Evolutionary conservation across 768 basidiomycete species (phyloP).

Genomic region (Leccinum olivaceopallidum): DNA sequence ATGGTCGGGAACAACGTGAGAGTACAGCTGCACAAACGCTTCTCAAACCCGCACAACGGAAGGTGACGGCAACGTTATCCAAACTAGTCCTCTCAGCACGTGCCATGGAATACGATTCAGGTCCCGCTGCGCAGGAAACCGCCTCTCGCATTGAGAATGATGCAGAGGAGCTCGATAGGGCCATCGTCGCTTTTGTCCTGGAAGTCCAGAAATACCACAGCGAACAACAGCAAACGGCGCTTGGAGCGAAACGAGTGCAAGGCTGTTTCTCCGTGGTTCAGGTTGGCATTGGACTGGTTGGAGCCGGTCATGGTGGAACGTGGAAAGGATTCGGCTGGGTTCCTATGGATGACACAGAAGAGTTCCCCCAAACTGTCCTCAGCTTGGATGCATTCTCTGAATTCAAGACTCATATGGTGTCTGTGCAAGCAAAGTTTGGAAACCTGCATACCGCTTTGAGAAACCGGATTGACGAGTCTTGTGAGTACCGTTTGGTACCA

Average conservation of each 20-base stretch:
- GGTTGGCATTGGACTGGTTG: slow-evolving; percentile 76
- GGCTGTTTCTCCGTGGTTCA: slow-evolving; percentile 63
- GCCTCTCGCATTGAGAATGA: slow-evolving; percentile 72
- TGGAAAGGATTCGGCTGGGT: slow-evolving; percentile 92
- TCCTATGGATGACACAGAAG: slow-evolving; percentile 49
- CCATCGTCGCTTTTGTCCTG: slow-evolving; percentile 63
- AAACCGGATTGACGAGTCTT: slow-evolving; percentile 19
- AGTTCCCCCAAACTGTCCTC: slow-evolving; percentile 47
- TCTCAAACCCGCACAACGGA: slow-evolving; percentile 78
- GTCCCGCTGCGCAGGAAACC: slow-evolving; percentile 59
- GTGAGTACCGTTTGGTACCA: slow-evolving; percentile 20
- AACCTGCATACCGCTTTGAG: slow-evolving; percentile 29
- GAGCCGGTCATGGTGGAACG: slow-evolving; percentile 69
- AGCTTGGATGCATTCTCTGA: slow-evolving; percentile 55
- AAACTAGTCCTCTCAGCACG: slow-evolving; percentile 90
- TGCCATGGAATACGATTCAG: slow-evolving; percentile 82
- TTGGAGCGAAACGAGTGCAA: slow-evolving; percentile 51
- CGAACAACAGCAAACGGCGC: slow-evolving; percentile 24
- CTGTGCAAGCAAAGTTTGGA: slow-evolving; percentile 52
- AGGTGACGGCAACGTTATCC: slow-evolving; percentile 86
- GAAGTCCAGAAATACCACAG: slow-evolving; percentile 65
- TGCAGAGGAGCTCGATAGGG: slow-evolving; percentile 73
- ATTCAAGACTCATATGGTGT: slow-evolving; percentile 45
- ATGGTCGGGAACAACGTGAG: slow-evolving; percentile 45
- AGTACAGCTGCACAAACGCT: slow-evolving; percentile 52